A percentile compares a stretch with the other conserved stretches of the same genome.
phyloP scores from a whole-genome alignment of 768 basidiomycete genomes.

The Cyathus striatus region DNA sequence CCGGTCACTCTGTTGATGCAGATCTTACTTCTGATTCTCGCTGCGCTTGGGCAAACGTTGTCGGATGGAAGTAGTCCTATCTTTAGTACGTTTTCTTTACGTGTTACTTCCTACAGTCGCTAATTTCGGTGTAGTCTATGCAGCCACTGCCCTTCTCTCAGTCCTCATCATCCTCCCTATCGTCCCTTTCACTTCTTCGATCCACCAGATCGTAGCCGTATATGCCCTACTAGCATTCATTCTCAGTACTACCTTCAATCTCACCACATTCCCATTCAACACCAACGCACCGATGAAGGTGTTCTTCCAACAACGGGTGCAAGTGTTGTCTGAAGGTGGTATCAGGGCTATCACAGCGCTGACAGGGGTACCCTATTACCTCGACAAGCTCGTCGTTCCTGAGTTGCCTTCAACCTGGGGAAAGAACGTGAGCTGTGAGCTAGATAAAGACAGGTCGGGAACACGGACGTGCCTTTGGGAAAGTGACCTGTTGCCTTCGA shows the following conservation, averaged over 20 bases:
- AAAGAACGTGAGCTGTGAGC: slow-evolving; percentile 25
- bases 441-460: slow-evolving; percentile 21
- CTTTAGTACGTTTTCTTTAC: slow-evolving; percentile 47
- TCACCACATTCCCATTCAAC: slow-evolving; percentile 59
- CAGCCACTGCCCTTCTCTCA: slow-evolving; percentile 35
- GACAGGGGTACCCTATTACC: slow-evolving; percentile 36
- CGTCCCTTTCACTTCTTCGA: slow-evolving; percentile 57
- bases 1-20: slow-evolving; percentile 51
- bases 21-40: slow-evolving; percentile 39
- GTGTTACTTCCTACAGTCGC: not conserved
- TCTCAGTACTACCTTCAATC: slow-evolving; percentile 35
- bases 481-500: too few species aligned
- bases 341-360: slow-evolving; percentile 38
- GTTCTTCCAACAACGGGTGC: slow-evolving; percentile 62
- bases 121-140: slow-evolving; percentile 42
- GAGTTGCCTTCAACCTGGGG: slow-evolving; percentile 46
- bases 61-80: slow-evolving; percentile 48
- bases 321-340: slow-evolving; percentile 13
- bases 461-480: slow-evolving; percentile 48
- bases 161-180: slow-evolving; percentile 53
- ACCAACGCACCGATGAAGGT: slow-evolving; percentile 64
- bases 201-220: slow-evolving; percentile 24
- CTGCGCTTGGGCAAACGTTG: slow-evolving; percentile 50
- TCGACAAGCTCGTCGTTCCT: slow-evolving; percentile 40
- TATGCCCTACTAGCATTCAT: slow-evolving; percentile 34